Conservation (phyloP, 306 rosid genomes). For the Datisca glomerata region DNA sequence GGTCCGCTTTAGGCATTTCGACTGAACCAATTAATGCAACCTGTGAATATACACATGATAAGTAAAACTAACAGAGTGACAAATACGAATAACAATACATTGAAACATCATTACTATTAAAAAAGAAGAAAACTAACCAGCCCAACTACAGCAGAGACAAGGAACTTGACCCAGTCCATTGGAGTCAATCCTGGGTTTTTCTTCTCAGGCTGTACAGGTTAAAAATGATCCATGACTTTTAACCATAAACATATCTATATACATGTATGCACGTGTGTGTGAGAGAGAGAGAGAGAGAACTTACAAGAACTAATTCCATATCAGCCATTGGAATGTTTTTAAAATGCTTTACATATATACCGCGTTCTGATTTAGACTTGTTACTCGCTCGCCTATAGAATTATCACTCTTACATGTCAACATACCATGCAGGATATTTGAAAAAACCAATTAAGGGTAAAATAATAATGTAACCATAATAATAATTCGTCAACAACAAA, state of each 20-base stretch:
- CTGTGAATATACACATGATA: constrained; percentile 27
- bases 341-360: constrained; percentile 83
- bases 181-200: constrained; percentile 97
- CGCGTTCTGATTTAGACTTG: constrained; percentile 38
- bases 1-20: constrained; percentile 78
- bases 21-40: constrained; percentile 78
- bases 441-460: not conserved
- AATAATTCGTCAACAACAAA: constrained; percentile 2
- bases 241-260: constrained; percentile 9
- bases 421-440: constrained; percentile 1
- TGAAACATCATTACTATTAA: not conserved
- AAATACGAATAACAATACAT: constrained; percentile 7
- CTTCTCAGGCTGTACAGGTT: constrained; percentile 80
- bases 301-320: constrained; percentile 92
- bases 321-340: constrained; percentile 91
- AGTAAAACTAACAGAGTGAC: constrained; percentile 16
- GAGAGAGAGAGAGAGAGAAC: constrained; percentile 12
- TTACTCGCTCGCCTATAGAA: constrained; percentile 50
- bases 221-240: constrained; percentile 17
- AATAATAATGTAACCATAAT: not conserved
- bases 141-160: constrained; percentile 81
- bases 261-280: not conserved
- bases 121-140: constrained; percentile 43
- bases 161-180: constrained; percentile 96
- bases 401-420: constrained; percentile 27